These are phyloP conservation scores for Capsicum chinense DNA, from an alignment of 257 asterid genomes.

Conservation along the genomic window DNA sequence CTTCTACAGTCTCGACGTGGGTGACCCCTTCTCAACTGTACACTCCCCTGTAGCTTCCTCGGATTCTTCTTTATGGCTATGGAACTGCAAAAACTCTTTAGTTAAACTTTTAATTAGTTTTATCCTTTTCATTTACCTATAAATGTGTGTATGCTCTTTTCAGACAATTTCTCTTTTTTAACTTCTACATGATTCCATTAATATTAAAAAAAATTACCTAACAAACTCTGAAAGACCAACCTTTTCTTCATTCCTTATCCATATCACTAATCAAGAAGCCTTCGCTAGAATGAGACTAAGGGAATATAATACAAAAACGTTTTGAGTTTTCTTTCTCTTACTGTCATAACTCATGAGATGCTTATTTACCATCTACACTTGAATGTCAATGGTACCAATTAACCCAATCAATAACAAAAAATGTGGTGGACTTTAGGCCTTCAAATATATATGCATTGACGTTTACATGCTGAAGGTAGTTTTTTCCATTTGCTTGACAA, in stretches of 20 bases:
- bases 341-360: background rate
- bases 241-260: background rate
- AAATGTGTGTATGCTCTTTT: background rate
- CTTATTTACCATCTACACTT: background rate
- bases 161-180: background rate
- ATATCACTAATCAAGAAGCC: background rate
- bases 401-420: background rate
- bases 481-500: background rate
- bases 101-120: background rate
- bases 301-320: background rate
- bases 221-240: background rate
- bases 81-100: background rate
- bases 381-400: background rate
- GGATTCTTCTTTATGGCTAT: background rate
- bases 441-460: background rate
- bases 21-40: background rate
- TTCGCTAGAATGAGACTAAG: background rate
- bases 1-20: background rate
- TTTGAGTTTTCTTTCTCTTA: slow-evolving; percentile 4
- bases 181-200: background rate
- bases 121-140: background rate
- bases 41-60: slow-evolving; percentile 7
- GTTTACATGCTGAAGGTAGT: background rate
- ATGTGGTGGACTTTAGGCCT: background rate
- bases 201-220: background rate